These are phyloP conservation scores for Candida xyloterini DNA, from an alignment of 805 yeast species.

Conservation along the genomic window DNA sequence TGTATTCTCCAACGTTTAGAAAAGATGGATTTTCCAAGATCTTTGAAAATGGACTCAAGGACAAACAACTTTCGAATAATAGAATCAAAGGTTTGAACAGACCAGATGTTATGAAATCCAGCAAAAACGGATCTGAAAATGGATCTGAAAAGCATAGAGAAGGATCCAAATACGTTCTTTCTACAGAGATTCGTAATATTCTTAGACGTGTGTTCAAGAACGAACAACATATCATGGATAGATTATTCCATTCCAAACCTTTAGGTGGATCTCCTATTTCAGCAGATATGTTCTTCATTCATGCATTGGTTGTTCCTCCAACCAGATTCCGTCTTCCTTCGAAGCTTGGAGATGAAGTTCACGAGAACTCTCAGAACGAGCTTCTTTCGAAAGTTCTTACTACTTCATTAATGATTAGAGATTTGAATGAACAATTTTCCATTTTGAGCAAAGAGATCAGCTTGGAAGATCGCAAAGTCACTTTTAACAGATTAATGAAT, in stretches of 20 bases:
- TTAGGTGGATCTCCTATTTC: constrained; percentile 40
- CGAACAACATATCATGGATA: constrained; percentile 67
- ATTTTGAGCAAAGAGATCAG: constrained; percentile 58
- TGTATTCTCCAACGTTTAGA: constrained; percentile 91
- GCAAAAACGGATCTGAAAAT: constrained; percentile 30
- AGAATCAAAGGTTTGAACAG: constrained; percentile 75
- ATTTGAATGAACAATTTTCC: constrained; percentile 80
- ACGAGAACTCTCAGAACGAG: constrained; percentile 92
- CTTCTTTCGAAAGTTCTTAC: constrained; percentile 74
- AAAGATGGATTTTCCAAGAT: constrained; percentile 93
- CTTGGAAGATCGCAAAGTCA: constrained; percentile 67
- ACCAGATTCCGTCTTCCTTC: constrained; percentile 97
- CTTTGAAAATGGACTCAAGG: constrained; percentile 81
- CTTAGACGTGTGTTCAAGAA: constrained; percentile 69
- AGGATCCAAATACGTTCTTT: constrained; percentile 82
- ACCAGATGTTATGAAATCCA: constrained; percentile 58
- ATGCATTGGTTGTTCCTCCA: constrained; percentile 89
- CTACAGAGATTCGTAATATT: constrained; percentile 82
- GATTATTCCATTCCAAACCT: constrained; percentile 82
- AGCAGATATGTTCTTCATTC: constrained; percentile 88
- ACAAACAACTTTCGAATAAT: constrained; percentile 78
- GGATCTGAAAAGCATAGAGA: constrained; percentile 38
- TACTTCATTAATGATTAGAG: constrained; percentile 79
- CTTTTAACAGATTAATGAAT: constrained; percentile 90
- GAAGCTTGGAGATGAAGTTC: constrained; percentile 92